Evolutionary conservation across 2,329 filamentous ascomycete species (phyloP).

Genomic region (Fusarium paranaense): DNA sequence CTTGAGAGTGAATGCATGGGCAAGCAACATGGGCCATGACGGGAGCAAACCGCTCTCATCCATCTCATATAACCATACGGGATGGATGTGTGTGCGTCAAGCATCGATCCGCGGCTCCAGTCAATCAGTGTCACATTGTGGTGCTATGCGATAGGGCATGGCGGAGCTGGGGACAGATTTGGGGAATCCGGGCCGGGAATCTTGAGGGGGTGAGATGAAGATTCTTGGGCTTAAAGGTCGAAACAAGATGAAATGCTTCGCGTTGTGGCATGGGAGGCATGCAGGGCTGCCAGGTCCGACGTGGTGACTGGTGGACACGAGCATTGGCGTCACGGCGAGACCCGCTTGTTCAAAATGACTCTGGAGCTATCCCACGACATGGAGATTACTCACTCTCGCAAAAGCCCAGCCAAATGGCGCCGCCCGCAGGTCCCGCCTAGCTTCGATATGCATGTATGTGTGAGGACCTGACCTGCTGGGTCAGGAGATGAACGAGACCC

Average conservation of each 20-base stretch:
- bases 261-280: constrained; percentile 22
- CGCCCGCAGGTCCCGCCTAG: constrained; percentile 28
- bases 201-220: constrained; percentile 36
- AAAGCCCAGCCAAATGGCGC: constrained; percentile 24
- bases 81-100: constrained; percentile 2
- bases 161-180: constrained; percentile 24
- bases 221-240: constrained; percentile 17
- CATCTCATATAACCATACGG: neutral
- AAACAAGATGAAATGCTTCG: constrained; percentile 30
- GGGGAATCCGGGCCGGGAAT: constrained; percentile 32
- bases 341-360: constrained; percentile 42
- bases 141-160: constrained; percentile 7
- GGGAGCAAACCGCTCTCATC: neutral
- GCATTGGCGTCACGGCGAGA: constrained; percentile 30
- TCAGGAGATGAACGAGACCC: constrained; percentile 35
- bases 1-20: neutral
- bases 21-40: neutral
- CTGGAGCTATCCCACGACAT: constrained; percentile 31
- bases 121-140: neutral
- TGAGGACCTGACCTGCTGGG: constrained; percentile 7
- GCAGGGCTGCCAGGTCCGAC: constrained; percentile 32
- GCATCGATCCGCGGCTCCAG: neutral
- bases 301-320: constrained; percentile 34
- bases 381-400: constrained; percentile 36
- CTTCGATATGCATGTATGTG: constrained; percentile 10